Base-by-base conservation (phyloP, 2,329 filamentous ascomycete genomes). In the Venturia aucupariae region DNA sequence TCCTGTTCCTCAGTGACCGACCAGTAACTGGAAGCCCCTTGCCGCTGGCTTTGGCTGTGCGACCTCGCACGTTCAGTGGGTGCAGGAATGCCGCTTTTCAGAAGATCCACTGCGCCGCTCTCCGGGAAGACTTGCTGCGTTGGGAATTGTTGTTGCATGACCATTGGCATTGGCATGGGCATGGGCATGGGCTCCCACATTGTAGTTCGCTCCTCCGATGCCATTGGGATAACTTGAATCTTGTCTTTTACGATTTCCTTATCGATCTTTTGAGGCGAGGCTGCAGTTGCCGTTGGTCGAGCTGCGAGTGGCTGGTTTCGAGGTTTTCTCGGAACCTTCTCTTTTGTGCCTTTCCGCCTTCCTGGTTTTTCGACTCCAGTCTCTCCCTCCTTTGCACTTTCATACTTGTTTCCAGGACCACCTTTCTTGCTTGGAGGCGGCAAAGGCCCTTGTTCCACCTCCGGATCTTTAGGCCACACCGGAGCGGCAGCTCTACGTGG, bases 1-100 rank as follows among this genome's bases (percentile, higher is more conserved):
- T 92, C 90, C 59, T 82, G 88, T 64, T 88, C 82, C 75, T 94
- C 90, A 1, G 88, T 88, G 27, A 93, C 90, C 70, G 90, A 93
- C 90, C 90, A 94, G 74, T 94, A 94, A 74, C 90, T 93, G 1
- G 88, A 91, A 17, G 88, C 86, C 27, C 80, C 79, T 68, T 86
- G 82, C 42, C 76, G 73, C 46, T 76, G 76, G 17, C 74, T 68
- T 61, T 67, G 69, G 10, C 61, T 62, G 70, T 66, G 32, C 68
- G 51, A 42, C 72, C 66, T 60, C 63, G 46, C 46, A 64, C 67
- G 51, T 48, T 61, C 22, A 59, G 35, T 30, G 22, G 61, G 42
- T 35, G 24, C 41, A 38, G 61, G 13, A 6, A 46, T 44, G 35
- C 59, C 59, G 22, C 24, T 5, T 27, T 60, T 27, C 32, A 41